phyloP scores from a whole-genome alignment of 768 basidiomycete genomes.

The Pisolithus microcarpus region DNA sequence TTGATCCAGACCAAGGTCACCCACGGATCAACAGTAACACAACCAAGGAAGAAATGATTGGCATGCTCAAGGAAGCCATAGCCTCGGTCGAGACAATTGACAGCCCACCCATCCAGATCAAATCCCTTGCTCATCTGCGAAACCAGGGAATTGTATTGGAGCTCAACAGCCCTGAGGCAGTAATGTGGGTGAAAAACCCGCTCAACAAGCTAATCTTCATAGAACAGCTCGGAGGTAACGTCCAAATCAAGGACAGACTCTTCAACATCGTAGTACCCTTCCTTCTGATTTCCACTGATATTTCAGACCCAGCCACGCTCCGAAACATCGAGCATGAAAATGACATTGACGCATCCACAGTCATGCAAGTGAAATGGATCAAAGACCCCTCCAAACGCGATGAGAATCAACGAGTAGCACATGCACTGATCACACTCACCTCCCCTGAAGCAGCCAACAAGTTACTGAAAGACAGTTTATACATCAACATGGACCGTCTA shows the following conservation, averaged over 20 bases:
- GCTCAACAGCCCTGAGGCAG: conserved; percentile 3
- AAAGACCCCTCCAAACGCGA: conserved; percentile 15
- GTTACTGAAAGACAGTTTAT: conserved; percentile 15
- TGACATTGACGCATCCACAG: not conserved
- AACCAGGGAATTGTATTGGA: conserved; percentile 8
- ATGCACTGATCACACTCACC: conserved; percentile 17
- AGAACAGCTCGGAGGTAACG: not conserved
- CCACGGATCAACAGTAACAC: too few species aligned
- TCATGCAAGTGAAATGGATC: conserved; percentile 19
- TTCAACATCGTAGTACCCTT: conserved; percentile 13
- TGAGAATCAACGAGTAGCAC: conserved; percentile 15
- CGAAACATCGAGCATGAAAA: conserved; percentile 11
- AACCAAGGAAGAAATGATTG: too few species aligned
- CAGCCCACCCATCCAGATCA: too few species aligned
- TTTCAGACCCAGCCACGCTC: not conserved
- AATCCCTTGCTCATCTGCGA: too few species aligned
- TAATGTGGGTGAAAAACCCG: too few species aligned
- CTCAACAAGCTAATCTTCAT: too few species aligned
- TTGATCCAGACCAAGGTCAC: too few species aligned
- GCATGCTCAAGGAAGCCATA: too few species aligned
- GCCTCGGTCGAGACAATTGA: too few species aligned
- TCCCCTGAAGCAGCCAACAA: conserved; percentile 16
- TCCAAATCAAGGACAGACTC: not conserved
- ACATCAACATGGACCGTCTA: conserved; percentile 9
- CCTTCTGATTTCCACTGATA: conserved; percentile 16